Base-by-base conservation (phyloP, 1,139 yeast genomes). In the Maudiozyma humilis region DNA sequence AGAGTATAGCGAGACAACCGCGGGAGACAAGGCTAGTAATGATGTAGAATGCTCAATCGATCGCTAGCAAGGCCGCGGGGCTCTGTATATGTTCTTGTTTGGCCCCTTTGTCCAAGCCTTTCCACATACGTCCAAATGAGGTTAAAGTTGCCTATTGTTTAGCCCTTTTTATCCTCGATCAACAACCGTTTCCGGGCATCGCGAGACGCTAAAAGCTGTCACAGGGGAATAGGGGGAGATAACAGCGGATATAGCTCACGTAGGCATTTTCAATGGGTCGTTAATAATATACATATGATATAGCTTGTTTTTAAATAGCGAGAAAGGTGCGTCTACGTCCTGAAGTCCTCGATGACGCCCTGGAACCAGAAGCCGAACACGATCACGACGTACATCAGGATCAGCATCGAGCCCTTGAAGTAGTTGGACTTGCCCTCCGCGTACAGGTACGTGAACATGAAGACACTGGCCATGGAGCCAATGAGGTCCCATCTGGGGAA, bases 391-490 rank as follows among this genome's bases (percentile, higher is more conserved):
- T 91, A 91, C 27, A 87, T 73, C 56, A 93, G 73, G 15, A 89
- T 78, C 59, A 93, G 70, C 51, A 93, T 87, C 15, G 91, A 82
- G 1, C 99, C 98, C 63, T 91, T 91, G 71, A 91, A 91, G 62
- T 91, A 91, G 60, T 93, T 91, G 32, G 95, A 83, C 60, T 89
- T 89, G 2, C 98, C 99, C 60, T 91, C 98, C 0, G 96, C 95
- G 62, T 93, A 93, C 47, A 91, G 78, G 63, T 93, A 91, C 0
- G 96, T 85, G 69, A 88, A 89, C 62, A 91, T 69, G 53, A 88
- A 86, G 46, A 89, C 93, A 43, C 96, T 83, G 37, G 86, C 77
- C 50, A 89, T 74, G 6, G 88, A 79, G 13, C 94, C 95, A 54
- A 89, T 76, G 44, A 89, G 75, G 62, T 93, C 98, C 97, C 98